Conservation (phyloP, 441 rosid genomes). For the Eruca vesicaria region DNA sequence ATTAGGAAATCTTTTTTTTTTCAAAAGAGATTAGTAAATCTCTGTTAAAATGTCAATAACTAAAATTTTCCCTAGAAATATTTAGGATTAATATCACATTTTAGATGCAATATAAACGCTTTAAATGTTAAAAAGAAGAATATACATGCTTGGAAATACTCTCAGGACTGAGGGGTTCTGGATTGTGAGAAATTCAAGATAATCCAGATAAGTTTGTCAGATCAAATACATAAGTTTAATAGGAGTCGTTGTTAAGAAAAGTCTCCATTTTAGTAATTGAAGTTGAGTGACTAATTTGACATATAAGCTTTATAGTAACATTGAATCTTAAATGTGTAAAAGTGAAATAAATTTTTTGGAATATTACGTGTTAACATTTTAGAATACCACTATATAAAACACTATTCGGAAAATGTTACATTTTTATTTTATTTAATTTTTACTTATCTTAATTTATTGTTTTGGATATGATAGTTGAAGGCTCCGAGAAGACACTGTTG, state of each 20-base stretch:
- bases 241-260: background rate
- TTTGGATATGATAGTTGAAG: slow-evolving; percentile 48
- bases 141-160: background rate
- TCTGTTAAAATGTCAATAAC: background rate
- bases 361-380: background rate
- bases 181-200: background rate
- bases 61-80: background rate
- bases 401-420: background rate
- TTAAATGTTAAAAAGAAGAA: background rate
- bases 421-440: background rate
- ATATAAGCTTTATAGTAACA: background rate
- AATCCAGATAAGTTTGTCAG: background rate
- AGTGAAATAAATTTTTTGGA: background rate
- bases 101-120: background rate
- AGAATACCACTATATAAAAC: no score
- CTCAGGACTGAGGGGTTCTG: background rate
- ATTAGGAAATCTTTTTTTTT: background rate
- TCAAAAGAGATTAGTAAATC: no score
- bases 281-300: background rate
- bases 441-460: background rate
- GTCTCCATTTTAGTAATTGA: background rate
- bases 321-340: background rate
- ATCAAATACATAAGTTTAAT: background rate
- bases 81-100: background rate
- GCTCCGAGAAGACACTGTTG: slow-evolving; percentile 91